Evolutionary conservation across 768 basidiomycete species (phyloP).

Genomic region (Leccinum olivaceopallidum): DNA sequence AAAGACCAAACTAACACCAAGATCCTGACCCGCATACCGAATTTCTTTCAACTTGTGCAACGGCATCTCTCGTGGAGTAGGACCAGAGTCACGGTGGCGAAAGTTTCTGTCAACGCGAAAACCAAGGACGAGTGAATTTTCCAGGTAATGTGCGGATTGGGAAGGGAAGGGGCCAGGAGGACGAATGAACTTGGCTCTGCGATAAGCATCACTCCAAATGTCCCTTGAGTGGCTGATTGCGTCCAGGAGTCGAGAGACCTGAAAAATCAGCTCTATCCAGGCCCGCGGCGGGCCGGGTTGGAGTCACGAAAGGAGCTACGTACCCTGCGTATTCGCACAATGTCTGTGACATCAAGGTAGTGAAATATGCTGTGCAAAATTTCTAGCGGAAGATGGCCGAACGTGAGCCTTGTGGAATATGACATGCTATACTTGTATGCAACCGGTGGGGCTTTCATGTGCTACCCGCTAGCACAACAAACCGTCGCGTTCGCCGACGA

Average conservation of each 20-base stretch:
- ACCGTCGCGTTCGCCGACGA: too few species aligned
- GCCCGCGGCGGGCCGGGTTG: not conserved
- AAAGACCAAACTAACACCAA: not conserved
- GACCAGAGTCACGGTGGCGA: too few species aligned
- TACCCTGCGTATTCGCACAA: conserved; percentile 21
- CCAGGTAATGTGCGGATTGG: conserved; percentile 17
- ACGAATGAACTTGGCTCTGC: conserved; percentile 11
- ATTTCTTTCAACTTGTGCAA: conserved; percentile 5
- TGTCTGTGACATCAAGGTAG: conserved; percentile 11
- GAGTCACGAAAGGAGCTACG: conserved; percentile 1
- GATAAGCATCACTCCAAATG: conserved; percentile 22
- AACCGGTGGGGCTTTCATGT: too few species aligned
- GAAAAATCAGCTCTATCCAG: not conserved
- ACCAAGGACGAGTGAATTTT: conserved; percentile 12
- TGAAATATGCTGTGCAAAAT: conserved; percentile 8
- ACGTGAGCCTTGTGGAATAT: too few species aligned
- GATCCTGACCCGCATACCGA: not conserved
- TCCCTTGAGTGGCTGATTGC: conserved; percentile 6
- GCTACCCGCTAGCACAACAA: not conserved
- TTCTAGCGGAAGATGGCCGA: too few species aligned
- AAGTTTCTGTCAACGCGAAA: conserved; percentile 5
- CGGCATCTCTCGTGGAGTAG: not conserved
- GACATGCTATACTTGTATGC: too few species aligned
- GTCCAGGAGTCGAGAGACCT: conserved; percentile 17
- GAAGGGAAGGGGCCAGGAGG: conserved; percentile 21